A percentile compares a stretch with the other conserved stretches of the same genome.
Conservation (phyloP, 495 filamentous ascomycete species). For the Penicillium cosmopolitanum region DNA sequence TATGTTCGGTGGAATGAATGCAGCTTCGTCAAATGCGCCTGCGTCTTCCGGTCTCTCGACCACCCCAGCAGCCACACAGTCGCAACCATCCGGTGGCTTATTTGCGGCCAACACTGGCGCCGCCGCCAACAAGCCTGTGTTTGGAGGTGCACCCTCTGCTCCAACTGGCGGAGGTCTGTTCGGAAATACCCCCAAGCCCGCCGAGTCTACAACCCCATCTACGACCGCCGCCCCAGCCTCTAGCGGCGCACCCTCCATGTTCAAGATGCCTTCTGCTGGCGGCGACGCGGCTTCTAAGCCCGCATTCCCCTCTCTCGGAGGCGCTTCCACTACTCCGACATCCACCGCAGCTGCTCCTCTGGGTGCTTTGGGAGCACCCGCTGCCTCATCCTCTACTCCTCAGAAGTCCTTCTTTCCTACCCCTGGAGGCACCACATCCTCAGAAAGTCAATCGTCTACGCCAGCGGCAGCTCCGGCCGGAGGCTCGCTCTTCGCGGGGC, state of each 20-base stretch:
- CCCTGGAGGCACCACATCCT: constrained; percentile 39
- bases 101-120: constrained; percentile 32
- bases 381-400: constrained; percentile 36
- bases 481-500: constrained; percentile 38
- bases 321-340: constrained; percentile 27
- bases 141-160: constrained; percentile 36
- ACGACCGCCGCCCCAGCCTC: constrained; percentile 18
- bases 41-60: constrained; percentile 28
- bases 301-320: constrained; percentile 34
- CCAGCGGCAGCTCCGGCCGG: constrained; percentile 42
- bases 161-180: constrained; percentile 42
- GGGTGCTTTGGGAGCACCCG: constrained; percentile 34
- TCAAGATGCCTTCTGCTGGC: constrained; percentile 38
- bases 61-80: constrained; percentile 34
- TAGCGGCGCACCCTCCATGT: constrained; percentile 34
- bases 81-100: constrained; percentile 34
- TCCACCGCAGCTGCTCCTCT: constrained; percentile 25
- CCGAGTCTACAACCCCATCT: constrained; percentile 43
- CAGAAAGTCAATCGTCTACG: constrained; percentile 42
- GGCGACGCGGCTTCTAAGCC: constrained; percentile 35
- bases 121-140: constrained; percentile 28
- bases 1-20: constrained; percentile 38
- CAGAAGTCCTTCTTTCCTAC: constrained; percentile 46
- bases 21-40: constrained; percentile 28
- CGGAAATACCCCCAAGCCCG: constrained; percentile 44